Conservation (phyloP, 2,329 filamentous ascomycete species). For the Paraphaeosphaeria minitans region DNA sequence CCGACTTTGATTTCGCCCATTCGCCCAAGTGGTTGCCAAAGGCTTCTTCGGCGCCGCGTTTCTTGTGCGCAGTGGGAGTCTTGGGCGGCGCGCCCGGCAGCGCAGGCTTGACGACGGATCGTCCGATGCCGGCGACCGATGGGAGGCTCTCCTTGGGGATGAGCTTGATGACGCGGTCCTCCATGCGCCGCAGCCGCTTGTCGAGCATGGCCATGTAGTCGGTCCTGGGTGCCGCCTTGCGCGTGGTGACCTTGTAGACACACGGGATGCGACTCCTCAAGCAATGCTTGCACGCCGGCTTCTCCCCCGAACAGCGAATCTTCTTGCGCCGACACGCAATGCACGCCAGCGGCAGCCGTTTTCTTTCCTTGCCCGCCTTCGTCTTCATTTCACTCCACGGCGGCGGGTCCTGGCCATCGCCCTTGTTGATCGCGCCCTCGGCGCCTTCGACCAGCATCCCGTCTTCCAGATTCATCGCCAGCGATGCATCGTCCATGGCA, state of each 20-base stretch:
- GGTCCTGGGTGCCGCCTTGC: constrained; percentile 91
- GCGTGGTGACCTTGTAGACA: constrained; percentile 94
- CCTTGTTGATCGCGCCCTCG: constrained; percentile 36
- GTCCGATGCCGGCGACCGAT: constrained; percentile 68
- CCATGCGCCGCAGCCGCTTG: constrained; percentile 94
- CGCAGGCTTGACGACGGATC: constrained; percentile 84
- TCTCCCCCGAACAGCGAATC: constrained; percentile 96
- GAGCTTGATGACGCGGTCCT: constrained; percentile 94
- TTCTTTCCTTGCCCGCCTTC: constrained; percentile 89
- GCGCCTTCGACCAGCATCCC: constrained; percentile 29
- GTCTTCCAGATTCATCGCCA: constrained; percentile 33
- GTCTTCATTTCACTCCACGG: constrained; percentile 61
- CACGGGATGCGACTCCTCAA: constrained; percentile 90
- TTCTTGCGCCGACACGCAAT: constrained; percentile 97
- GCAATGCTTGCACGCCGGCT: constrained; percentile 96
- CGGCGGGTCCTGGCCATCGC: constrained; percentile 44
- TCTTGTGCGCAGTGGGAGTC: constrained; percentile 65
- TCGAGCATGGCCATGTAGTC: constrained; percentile 99
- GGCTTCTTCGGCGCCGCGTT: constrained; percentile 83
- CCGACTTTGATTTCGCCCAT: constrained; percentile 69
- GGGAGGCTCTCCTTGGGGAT: constrained; percentile 86
- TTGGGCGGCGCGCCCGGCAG: constrained; percentile 64
- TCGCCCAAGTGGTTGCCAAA: constrained; percentile 81
- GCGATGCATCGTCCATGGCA: constrained; percentile 30
- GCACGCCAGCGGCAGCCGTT: constrained; percentile 88